Evolutionary conservation across 495 filamentous ascomycete genomes (phyloP), one percentile per base, ranked within the genome.

Genomic region (Immersiella caudata): DNA sequence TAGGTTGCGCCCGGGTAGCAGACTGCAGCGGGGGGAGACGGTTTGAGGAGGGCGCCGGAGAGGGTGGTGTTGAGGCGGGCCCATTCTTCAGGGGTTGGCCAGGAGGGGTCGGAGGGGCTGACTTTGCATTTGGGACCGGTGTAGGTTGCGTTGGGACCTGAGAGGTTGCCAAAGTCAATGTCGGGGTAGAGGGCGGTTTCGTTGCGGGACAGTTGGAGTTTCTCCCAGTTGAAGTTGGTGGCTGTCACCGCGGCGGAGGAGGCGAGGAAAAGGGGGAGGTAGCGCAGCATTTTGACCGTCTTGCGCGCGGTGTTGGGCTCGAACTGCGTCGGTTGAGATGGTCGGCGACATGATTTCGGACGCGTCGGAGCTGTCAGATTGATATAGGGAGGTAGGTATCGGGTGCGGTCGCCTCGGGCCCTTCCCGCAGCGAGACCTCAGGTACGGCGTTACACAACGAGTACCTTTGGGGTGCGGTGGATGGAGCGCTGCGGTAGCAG

Each of bases 1-100:
- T 82, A 84, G 27, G 80, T 68, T 1, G 76, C 73, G 52, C 84
- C 81, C 0, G 73, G 74, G 55, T 85, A 88, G 66, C 86, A 87
- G 5, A 78, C 76, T 0, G 83, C 79, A 0, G 79, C 86, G 7
- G 83, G 69, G 11, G 85, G 85, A 6, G 81, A 74, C 0, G 84
- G 85, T 67, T 82, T 81, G 6, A 85, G 76, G 0, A 88, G 74
- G 9, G 74, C 75, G 20, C 82, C 83, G 0, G 73, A 81, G 6
- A 85, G 70, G 16, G 81, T 75, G 2, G 54, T 40, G 67, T 86
- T 83, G 36, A 88, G 76, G 7, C 68, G 55, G 6, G 65, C 66
- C 85, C 85, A 89, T 9, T 78, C 67, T 9, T 58, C 62, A 0
- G 70, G 58, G 0, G 76, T 69, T 0, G 86, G 84, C 85, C 84